Evolutionary conservation across 768 basidiomycete species (phyloP).

Genomic region (Termitomyces sp.): DNA sequence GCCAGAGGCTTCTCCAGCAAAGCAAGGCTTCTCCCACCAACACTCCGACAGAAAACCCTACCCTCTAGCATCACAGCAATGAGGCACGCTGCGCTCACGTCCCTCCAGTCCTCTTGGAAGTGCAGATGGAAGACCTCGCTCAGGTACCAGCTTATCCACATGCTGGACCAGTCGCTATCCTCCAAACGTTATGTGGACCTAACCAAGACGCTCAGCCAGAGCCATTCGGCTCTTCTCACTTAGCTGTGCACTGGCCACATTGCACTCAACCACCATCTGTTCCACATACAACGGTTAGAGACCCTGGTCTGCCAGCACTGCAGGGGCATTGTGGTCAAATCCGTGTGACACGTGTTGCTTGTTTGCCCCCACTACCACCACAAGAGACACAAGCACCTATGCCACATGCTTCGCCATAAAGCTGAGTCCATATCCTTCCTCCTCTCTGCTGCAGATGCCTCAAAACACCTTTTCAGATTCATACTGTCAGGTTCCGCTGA

Average conservation of each 20-base stretch:
- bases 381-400: neutral
- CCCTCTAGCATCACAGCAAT: neutral
- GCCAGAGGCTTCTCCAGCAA: neutral
- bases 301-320: conserved; percentile 16
- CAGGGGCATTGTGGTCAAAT: neutral
- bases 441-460: neutral
- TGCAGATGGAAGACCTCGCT: conserved; percentile 5
- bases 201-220: neutral
- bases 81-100: neutral
- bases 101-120: neutral
- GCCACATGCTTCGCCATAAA: too few relatives aligned
- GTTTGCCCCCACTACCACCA: neutral
- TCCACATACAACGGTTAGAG: conserved; percentile 11
- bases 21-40: neutral
- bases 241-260: conserved; percentile 28
- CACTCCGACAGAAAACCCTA: neutral
- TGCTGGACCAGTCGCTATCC: conserved; percentile 6
- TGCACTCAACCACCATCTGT: conserved; percentile 25
- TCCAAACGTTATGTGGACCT: conserved; percentile 4
- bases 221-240: conserved; percentile 14
- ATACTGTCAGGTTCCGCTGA: too few relatives aligned
- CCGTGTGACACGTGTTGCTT: neutral
- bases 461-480: neutral
- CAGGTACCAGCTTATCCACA: neutral
- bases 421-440: neutral